phyloP scores from a whole-genome alignment of 371 early-diverging fungal species.

The Dichotomocladium elegans region DNA sequence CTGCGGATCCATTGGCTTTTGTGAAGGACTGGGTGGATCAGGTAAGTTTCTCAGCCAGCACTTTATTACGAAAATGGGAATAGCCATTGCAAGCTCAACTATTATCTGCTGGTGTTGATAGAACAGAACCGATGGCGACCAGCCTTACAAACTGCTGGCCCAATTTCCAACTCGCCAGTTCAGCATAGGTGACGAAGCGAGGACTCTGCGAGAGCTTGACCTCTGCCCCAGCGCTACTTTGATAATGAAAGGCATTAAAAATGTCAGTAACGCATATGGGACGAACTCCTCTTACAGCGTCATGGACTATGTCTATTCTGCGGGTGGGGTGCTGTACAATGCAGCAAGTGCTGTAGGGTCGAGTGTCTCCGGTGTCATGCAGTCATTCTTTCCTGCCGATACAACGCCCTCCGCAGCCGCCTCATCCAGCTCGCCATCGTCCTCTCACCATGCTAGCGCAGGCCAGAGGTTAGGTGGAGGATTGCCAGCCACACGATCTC shows the following conservation, averaged over 20 bases:
- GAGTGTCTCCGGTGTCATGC: constrained; percentile 8
- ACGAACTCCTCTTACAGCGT: background rate
- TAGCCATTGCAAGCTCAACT: too few relatives aligned
- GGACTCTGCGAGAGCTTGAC: constrained; percentile 35
- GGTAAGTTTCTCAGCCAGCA: constrained; percentile 16
- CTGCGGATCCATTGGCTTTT: constrained; percentile 22
- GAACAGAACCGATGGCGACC: constrained; percentile 35
- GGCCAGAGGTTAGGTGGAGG: constrained; percentile 9
- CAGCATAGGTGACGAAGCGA: constrained; percentile 37
- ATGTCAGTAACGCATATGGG: constrained; percentile 25
- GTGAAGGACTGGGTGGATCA: constrained; percentile 39
- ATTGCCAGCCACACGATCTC: constrained; percentile 3
- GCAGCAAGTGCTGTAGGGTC: constrained; percentile 20
- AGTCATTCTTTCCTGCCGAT: constrained; percentile 19
- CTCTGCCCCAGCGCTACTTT: constrained; percentile 57
- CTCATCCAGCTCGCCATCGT: background rate
- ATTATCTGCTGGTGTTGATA: background rate
- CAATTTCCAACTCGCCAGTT: constrained; percentile 46
- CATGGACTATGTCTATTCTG: constrained; percentile 23
- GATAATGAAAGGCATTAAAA: constrained; percentile 45
- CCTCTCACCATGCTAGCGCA: background rate
- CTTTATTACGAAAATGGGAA: background rate
- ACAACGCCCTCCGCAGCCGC: background rate
- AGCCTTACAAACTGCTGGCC: constrained; percentile 34
- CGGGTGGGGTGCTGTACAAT: constrained; percentile 21